These are phyloP conservation scores for Ceratocystis diversiconidia DNA, from an alignment of 2,329 filamentous ascomycete genomes.

Conservation along the genomic window DNA sequence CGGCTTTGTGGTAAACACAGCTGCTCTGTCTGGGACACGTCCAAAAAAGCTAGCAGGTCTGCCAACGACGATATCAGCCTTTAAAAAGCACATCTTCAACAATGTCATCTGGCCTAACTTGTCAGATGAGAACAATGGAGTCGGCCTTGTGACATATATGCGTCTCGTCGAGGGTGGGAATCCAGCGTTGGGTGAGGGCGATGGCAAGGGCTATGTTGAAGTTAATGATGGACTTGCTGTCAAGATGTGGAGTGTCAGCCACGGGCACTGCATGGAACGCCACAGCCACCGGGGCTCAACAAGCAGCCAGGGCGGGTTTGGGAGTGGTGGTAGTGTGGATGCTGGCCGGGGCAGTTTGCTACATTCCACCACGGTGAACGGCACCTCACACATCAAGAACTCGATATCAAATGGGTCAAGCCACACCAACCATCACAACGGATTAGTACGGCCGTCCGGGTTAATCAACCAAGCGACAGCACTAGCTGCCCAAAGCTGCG, in stretches of 20 bases:
- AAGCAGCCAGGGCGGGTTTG: slow-evolving; percentile 37
- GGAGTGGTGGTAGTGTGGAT: slow-evolving; percentile 36
- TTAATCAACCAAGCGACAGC: slow-evolving; percentile 18
- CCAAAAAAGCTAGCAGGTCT: slow-evolving; percentile 79
- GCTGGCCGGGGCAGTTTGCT: slow-evolving; percentile 24
- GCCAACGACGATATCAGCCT: slow-evolving; percentile 75
- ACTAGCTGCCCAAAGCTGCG: slow-evolving; percentile 18
- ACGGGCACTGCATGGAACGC: slow-evolving; percentile 73
- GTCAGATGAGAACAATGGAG: slow-evolving; percentile 88
- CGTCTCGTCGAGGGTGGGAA: slow-evolving; percentile 81
- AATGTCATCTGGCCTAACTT: slow-evolving; percentile 96
- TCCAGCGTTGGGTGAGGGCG: slow-evolving; percentile 64
- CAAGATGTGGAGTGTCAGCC: slow-evolving; percentile 74
- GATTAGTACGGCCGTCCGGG: slow-evolving; percentile 5
- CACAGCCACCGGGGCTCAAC: slow-evolving; percentile 48
- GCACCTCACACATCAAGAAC: slow-evolving; percentile 9
- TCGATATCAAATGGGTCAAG: slow-evolving; percentile 12
- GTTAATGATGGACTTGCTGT: slow-evolving; percentile 80
- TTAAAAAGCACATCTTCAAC: slow-evolving; percentile 94
- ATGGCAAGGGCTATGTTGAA: slow-evolving; percentile 71
- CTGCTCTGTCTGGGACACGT: slow-evolving; percentile 62
- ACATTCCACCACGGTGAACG: slow-evolving; percentile 19
- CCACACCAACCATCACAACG: slow-evolving; percentile 13
- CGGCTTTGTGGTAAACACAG: slow-evolving; percentile 86
- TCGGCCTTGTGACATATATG: slow-evolving; percentile 81